Conservation (phyloP, 2,329 filamentous ascomycete species). For the Colletotrichum sp. region DNA sequence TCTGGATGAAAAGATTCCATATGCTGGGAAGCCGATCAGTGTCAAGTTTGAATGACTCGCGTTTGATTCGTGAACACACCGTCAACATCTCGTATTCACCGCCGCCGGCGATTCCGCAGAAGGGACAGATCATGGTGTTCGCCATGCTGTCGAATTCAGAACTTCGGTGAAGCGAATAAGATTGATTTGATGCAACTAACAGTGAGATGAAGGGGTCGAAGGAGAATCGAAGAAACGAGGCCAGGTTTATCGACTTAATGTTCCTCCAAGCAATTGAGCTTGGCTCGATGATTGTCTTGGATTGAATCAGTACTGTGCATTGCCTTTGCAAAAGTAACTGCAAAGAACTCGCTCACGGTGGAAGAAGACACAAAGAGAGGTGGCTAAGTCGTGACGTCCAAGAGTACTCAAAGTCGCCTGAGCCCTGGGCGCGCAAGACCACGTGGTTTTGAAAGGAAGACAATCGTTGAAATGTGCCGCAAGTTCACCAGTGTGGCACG, state of each 20-base stretch:
- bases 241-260: not conserved
- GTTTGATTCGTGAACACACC: conserved; percentile 27
- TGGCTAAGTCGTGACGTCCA: not conserved
- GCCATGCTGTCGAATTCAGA: not conserved
- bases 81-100: conserved; percentile 39
- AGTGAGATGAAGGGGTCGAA: not conserved
- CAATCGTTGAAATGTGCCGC: not conserved
- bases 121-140: conserved; percentile 32
- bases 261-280: not conserved
- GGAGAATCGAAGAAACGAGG: not conserved
- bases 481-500: not conserved
- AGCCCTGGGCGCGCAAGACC: not conserved
- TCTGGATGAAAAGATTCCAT: conserved; percentile 32
- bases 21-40: conserved; percentile 24
- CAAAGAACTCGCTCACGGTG: not conserved
- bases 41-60: not conserved
- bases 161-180: not conserved
- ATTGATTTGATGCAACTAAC: not conserved
- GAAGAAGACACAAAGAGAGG: not conserved
- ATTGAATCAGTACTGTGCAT: not conserved
- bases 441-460: not conserved
- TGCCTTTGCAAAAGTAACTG: not conserved
- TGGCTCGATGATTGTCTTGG: not conserved
- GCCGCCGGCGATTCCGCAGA: conserved; percentile 34
- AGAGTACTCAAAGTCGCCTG: not conserved